Conservation (phyloP, 139 green algal genomes). For the Ettlia oleoabundans region DNA sequence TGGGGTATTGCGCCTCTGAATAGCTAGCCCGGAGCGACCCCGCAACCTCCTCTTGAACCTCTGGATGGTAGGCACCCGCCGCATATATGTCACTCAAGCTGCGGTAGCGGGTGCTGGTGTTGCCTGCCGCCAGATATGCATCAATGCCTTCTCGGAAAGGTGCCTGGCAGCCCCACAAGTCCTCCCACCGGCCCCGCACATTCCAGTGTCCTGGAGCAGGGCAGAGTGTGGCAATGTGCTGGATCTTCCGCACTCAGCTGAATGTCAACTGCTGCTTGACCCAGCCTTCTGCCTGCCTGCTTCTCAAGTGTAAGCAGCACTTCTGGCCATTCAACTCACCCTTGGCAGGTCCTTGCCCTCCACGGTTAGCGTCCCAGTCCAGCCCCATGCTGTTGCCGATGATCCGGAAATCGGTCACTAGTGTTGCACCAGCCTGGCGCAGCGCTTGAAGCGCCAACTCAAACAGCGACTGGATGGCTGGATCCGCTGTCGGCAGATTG, state of each 20-base stretch:
- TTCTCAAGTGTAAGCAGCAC: not conserved
- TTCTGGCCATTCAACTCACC: not conserved
- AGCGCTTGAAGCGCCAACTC: not conserved
- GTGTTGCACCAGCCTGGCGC: not conserved
- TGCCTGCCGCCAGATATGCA: constrained; percentile 25
- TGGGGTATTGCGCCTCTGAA: not conserved
- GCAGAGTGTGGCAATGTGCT: not conserved
- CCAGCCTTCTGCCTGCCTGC: no score
- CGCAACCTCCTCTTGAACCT: not conserved
- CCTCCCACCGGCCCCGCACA: constrained; percentile 21
- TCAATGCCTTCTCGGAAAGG: constrained; percentile 11
- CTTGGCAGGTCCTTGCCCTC: not conserved
- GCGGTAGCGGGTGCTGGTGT: not conserved
- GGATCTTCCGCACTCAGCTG: not conserved
- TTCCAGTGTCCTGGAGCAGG: constrained; percentile 30
- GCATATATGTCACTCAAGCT: not conserved
- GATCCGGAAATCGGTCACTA: constrained; percentile 31
- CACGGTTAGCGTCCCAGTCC: constrained; percentile 22
- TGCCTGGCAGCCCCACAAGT: constrained; percentile 30
- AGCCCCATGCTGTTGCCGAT: constrained; percentile 15
- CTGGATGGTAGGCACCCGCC: constrained; percentile 7
- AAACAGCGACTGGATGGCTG: constrained; percentile 5
- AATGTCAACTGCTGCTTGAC: not conserved
- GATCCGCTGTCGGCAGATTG: constrained; percentile 6
- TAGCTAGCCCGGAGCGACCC: not conserved